These are phyloP conservation scores for Eucommia ulmoides DNA, from an alignment of 257 asterid species.

Conservation along the genomic window DNA sequence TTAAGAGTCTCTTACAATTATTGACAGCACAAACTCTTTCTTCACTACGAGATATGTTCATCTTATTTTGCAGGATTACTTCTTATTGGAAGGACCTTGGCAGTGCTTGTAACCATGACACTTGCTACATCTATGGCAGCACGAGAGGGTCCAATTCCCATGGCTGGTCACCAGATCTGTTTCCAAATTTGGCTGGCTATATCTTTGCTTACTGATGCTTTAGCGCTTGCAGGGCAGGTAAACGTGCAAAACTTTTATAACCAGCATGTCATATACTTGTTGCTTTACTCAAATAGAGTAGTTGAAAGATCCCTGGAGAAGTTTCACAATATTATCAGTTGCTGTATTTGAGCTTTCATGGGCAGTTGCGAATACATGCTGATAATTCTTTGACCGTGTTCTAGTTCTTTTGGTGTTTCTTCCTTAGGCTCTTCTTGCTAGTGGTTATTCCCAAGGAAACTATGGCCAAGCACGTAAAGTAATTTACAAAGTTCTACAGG, in stretches of 20 bases:
- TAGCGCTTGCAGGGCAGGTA: slow-evolving; percentile 98
- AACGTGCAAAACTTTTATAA: too few species aligned
- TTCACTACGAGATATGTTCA: slow-evolving; percentile 5
- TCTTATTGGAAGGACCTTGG: slow-evolving; percentile 67
- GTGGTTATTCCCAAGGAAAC: slow-evolving; percentile 75
- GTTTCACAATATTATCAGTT: too few species aligned
- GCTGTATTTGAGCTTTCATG: slow-evolving; percentile 86
- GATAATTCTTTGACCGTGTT: slow-evolving; percentile 27
- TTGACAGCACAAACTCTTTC: slow-evolving; percentile 1
- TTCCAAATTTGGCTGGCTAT: slow-evolving; percentile 90
- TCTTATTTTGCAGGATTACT: slow-evolving; percentile 54
- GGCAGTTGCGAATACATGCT: slow-evolving; percentile 94
- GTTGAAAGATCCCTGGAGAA: too few species aligned
- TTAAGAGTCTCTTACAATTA: too few species aligned
- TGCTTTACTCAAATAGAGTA: too few species aligned
- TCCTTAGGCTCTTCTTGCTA: slow-evolving; percentile 73
- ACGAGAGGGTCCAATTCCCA: slow-evolving; percentile 54
- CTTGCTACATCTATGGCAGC: slow-evolving; percentile 94
- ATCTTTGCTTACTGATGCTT: slow-evolving; percentile 88
- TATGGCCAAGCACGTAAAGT: slow-evolving; percentile 64
- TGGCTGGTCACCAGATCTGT: slow-evolving; percentile 94
- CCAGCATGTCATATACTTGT: too few species aligned
- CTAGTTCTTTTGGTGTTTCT: slow-evolving; percentile 11
- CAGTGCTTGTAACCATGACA: slow-evolving; percentile 67
- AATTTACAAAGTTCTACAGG: slow-evolving; percentile 76